Conservation (phyloP, 192 early-diverging fungal species). For the Coemansia sp. region DNA sequence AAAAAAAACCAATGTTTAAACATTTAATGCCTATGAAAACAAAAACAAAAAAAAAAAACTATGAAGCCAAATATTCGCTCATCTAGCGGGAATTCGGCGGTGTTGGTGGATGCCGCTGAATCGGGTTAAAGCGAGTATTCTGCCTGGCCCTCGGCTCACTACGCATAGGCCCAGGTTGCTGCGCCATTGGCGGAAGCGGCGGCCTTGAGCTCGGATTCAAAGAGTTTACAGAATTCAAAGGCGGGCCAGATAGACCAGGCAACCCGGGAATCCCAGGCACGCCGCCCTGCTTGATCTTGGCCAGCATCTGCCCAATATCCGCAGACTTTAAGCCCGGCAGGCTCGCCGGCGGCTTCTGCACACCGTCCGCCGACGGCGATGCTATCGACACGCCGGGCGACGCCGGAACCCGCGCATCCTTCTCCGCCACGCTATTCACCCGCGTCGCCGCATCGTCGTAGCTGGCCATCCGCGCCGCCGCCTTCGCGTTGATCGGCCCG, state of each 20-base stretch:
- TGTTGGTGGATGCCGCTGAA: not conserved
- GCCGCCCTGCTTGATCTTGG: conserved; percentile 34
- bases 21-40: not conserved
- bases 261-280: conserved; percentile 18
- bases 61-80: too few species aligned
- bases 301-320: conserved; percentile 34
- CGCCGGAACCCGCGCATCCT: not conserved
- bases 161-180: not conserved
- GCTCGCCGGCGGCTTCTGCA: not conserved
- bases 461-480: conserved; percentile 20
- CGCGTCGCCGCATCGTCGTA: not conserved
- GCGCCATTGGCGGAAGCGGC: not conserved
- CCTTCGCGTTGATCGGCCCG: conserved; percentile 14
- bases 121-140: not conserved
- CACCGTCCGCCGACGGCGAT: not conserved
- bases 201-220: not conserved
- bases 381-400: not conserved
- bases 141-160: not conserved
- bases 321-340: conserved; percentile 35
- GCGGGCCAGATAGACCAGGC: not conserved
- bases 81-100: not conserved
- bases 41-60: conserved; percentile 1
- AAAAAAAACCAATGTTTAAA: too few species aligned
- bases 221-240: too few species aligned
- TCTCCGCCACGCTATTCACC: not conserved